Evolutionary conservation across 768 basidiomycete genomes (phyloP).

Genomic region (Macrolepiota dolichaula): DNA sequence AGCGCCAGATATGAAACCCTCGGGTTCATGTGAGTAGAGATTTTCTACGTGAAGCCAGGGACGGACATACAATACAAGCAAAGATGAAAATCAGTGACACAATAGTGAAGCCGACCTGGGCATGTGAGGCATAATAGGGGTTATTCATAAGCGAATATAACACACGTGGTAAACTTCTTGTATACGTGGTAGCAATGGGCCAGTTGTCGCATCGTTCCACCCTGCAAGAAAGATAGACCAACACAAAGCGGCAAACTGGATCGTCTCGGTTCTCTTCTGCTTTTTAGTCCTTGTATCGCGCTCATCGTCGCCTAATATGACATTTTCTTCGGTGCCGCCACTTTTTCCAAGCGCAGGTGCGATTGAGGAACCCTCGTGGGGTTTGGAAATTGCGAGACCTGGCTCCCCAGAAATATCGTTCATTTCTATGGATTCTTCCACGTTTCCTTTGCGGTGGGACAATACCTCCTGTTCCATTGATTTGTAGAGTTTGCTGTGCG

Average conservation of each 20-base stretch:
- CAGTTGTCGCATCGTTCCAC: slow-evolving; percentile 77
- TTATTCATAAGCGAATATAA: not conserved
- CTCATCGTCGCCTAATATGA: not conserved
- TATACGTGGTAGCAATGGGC: slow-evolving; percentile 72
- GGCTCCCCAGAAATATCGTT: not conserved
- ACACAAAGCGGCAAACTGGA: slow-evolving; percentile 56
- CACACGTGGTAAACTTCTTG: slow-evolving; percentile 51
- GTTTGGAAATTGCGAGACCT: not conserved
- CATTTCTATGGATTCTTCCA: not conserved
- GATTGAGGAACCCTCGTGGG: not conserved
- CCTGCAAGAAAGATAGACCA: slow-evolving; percentile 60
- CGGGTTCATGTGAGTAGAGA: not conserved
- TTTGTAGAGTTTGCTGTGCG: too few relatives aligned
- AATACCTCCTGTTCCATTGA: not conserved
- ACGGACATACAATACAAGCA: slow-evolving; percentile 32
- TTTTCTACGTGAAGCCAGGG: not conserved
- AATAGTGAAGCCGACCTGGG: slow-evolving; percentile 45
- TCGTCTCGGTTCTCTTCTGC: slow-evolving; percentile 21
- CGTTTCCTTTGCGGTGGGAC: not conserved
- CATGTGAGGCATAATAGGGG: not conserved
- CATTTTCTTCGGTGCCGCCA: not conserved
- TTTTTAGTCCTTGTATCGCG: slow-evolving; percentile 15
- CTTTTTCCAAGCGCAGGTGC: not conserved
- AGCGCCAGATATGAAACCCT: slow-evolving; percentile 42
- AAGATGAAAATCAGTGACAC: slow-evolving; percentile 61